A percentile compares a stretch with the other conserved stretches of the same genome.
phyloP scores from a whole-genome alignment of 2,329 filamentous ascomycete species.

The Curvularia spicifera region DNA sequence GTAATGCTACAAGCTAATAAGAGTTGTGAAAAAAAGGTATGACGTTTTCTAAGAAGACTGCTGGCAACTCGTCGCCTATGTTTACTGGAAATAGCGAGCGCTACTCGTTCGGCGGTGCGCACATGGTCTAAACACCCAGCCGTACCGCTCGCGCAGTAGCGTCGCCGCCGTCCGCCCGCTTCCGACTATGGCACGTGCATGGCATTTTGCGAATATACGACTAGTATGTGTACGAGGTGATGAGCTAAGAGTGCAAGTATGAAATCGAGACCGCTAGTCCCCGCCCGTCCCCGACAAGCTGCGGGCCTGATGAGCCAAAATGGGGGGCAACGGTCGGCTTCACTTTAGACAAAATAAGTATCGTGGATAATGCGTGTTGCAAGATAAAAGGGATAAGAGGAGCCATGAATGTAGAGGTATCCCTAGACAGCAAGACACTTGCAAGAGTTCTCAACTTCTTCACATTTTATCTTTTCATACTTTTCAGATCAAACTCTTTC shows the following conservation, averaged over 20 bases:
- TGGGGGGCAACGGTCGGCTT: neutral
- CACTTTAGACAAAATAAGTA: neutral
- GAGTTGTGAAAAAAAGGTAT: too few relatives aligned
- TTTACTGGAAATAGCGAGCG: neutral
- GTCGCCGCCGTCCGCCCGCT: conserved; percentile 18
- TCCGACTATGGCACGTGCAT: too few relatives aligned
- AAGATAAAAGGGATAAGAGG: neutral
- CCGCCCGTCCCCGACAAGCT: conserved; percentile 1
- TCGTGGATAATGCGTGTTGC: neutral
- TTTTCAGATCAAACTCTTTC: neutral
- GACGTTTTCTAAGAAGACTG: neutral
- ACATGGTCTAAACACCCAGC: conserved; percentile 17
- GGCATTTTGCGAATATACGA: neutral
- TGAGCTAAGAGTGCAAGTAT: neutral
- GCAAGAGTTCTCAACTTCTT: neutral
- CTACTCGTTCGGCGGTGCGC: conserved; percentile 10
- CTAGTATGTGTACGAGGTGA: too few relatives aligned
- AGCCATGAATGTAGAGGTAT: neutral
- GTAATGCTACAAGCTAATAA: neutral
- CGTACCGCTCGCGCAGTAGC: conserved; percentile 31
- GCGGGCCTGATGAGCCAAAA: neutral
- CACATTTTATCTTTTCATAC: neutral
- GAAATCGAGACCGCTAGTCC: conserved; percentile 6
- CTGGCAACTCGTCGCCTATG: neutral
- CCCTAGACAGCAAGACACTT: neutral